phyloP scores from a whole-genome alignment of 1,139 yeast species.

The Zygosaccharomyces pseudobailii region DNA sequence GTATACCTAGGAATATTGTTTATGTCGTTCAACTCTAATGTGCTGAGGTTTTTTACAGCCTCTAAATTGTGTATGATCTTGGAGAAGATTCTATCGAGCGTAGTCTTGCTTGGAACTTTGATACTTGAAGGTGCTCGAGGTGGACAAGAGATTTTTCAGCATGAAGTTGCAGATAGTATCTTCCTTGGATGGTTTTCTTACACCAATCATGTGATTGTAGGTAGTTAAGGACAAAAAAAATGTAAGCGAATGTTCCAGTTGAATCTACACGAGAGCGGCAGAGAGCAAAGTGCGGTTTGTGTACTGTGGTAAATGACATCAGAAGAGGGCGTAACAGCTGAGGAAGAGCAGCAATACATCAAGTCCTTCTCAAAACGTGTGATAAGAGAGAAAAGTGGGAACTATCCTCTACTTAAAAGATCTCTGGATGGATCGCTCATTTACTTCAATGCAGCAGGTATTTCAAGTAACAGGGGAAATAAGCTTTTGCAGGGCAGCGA shows the following conservation, averaged over 20 bases:
- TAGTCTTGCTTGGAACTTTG: neutral
- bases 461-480: conserved; percentile 53
- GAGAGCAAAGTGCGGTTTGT: neutral
- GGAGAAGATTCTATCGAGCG: no score
- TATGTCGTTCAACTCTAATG: neutral
- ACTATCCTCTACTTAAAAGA: conserved; percentile 29
- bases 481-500: conserved; percentile 50
- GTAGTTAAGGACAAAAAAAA: neutral
- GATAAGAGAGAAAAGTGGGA: conserved; percentile 32
- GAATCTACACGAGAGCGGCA: neutral
- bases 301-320: conserved; percentile 4
- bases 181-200: neutral
- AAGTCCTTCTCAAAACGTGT: conserved; percentile 27
- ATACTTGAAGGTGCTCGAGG: neutral
- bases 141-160: neutral
- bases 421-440: conserved; percentile 25
- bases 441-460: conserved; percentile 31
- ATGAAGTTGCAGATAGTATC: neutral
- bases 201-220: neutral
- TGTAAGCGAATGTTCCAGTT: neutral
- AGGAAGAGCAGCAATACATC: conserved; percentile 19
- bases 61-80: no score
- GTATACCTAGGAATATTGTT: no score
- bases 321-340: conserved; percentile 1
- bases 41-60: neutral